These are phyloP conservation scores for Zygotorulaspora danielsina DNA, from an alignment of 805 yeast species.

Conservation along the genomic window DNA sequence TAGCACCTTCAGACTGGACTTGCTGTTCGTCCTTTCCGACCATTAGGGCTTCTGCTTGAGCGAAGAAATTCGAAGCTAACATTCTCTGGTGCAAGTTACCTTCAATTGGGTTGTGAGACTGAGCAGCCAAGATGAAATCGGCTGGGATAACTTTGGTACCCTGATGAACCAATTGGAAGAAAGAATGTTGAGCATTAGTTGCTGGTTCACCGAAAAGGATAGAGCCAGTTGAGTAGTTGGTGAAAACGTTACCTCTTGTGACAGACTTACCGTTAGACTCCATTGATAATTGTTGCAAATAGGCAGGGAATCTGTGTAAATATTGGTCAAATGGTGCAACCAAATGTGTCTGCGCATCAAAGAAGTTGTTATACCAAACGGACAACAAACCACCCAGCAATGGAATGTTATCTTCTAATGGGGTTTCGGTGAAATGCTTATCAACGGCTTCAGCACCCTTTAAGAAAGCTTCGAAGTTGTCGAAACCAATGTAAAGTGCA, in stretches of 20 bases:
- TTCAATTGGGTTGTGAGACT: conserved; percentile 96
- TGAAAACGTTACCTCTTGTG: conserved; percentile 84
- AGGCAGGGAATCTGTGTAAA: conserved; percentile 98
- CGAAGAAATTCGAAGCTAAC: conserved; percentile 99
- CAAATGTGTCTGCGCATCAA: conserved; percentile 95
- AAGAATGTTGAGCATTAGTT: conserved; percentile 97
- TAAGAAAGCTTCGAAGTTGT: conserved; percentile 85
- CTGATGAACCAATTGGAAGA: conserved; percentile 99
- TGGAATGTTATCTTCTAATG: conserved; percentile 89
- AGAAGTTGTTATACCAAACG: conserved; percentile 98
- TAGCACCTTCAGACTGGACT: conserved; percentile 85
- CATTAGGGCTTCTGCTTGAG: conserved; percentile 97
- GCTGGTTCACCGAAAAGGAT: conserved; percentile 98
- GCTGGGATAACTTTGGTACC: conserved; percentile 97
- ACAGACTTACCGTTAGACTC: conserved; percentile 99
- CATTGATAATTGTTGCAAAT: conserved; percentile 97
- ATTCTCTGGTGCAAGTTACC: conserved; percentile 90
- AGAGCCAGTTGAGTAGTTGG: conserved; percentile 93
- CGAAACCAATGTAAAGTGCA: conserved; percentile 91
- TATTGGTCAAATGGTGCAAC: conserved; percentile 99
- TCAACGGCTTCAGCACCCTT: conserved; percentile 98
- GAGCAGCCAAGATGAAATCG: conserved; percentile 94
- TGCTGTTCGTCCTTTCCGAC: conserved; percentile 85
- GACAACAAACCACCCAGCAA: conserved; percentile 87
- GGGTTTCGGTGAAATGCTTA: conserved; percentile 78